Evolutionary conservation across 768 basidiomycete species (phyloP), one percentile per base, ranked within the genome.

Genomic region (Crepidotus variabilis): DNA sequence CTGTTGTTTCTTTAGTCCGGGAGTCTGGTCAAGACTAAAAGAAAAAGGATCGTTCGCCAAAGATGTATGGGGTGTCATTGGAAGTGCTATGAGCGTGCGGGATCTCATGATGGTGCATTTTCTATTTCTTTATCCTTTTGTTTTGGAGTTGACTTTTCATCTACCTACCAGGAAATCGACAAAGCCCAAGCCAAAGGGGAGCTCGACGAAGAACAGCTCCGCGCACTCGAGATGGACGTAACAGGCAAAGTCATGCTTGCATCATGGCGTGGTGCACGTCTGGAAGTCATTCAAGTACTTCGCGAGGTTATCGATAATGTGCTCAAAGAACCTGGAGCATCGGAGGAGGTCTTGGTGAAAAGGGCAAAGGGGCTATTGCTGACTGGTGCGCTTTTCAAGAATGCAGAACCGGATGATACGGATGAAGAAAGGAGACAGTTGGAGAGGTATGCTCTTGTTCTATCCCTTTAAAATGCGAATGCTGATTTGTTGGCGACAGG

Each of bases 11-110:
- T 51, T 6, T 56, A 89, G 88, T 56, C 88, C 88, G 6, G 95
- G 94, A 16, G 96, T 97, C 76, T 94, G 92, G 75, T 91, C 94
- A 32, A 83, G 90, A 33, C 70, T 99, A 65, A 98, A 96, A 73
- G 97, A 99, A 73, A 95, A 94, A 71, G 94, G 93, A 5, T 72
- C 90, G 0, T 78, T 95, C 52, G 89, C 94, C 23, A 98, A 98
- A 71, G 97, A 99, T 62, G 91, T 94, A 0, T 98, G 93, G 90
- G 94, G 94, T 14, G 89, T 98, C 58, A 89, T 98, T 57, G 92
- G 93, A 34, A 94, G 92, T 78, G 96, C 96, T 3, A 67, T 91
- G 61, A 87, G 86, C 60, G 94, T 92, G 21, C 87, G 87, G 61
- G 79, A 86, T 53, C 75, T 90, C 49, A 90, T 94, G 85, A 69